A percentile compares a stretch with the other conserved stretches of the same genome.
These are phyloP conservation scores for Eucalyptus sp. DNA, from an alignment of 345 rosid species.

Conservation along the genomic window DNA sequence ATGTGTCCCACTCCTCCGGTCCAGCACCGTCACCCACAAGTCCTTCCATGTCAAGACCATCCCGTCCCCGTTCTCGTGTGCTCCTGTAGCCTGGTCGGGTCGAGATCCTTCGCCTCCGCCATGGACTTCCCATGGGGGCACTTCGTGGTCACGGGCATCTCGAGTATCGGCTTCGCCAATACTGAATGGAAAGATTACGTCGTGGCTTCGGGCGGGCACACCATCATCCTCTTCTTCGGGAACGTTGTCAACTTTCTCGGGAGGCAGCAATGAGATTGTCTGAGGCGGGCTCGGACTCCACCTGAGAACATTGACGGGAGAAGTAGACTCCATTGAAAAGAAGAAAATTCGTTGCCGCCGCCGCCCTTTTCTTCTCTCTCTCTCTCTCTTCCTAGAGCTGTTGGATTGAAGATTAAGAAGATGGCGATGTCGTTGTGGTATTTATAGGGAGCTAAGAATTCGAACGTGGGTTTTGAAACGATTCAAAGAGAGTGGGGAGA, in stretches of 20 bases:
- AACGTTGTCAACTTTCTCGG: background rate
- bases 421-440: background rate
- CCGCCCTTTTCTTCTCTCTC: background rate
- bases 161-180: background rate
- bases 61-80: background rate
- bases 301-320: background rate
- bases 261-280: background rate
- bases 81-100: background rate
- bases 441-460: background rate
- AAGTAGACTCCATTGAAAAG: background rate
- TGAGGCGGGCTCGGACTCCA: background rate
- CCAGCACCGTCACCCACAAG: constrained; percentile 17
- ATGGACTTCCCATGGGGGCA: background rate
- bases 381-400: background rate
- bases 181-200: background rate
- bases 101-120: background rate
- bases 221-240: background rate
- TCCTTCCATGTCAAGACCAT: constrained; percentile 34
- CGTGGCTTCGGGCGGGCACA: background rate
- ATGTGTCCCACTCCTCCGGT: background rate
- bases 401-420: background rate
- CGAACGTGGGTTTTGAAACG: background rate
- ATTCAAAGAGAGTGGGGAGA: background rate
- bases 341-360: background rate
- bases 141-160: background rate